Conservation (phyloP, 345 rosid genomes). For the Conringia planisiliqua region DNA sequence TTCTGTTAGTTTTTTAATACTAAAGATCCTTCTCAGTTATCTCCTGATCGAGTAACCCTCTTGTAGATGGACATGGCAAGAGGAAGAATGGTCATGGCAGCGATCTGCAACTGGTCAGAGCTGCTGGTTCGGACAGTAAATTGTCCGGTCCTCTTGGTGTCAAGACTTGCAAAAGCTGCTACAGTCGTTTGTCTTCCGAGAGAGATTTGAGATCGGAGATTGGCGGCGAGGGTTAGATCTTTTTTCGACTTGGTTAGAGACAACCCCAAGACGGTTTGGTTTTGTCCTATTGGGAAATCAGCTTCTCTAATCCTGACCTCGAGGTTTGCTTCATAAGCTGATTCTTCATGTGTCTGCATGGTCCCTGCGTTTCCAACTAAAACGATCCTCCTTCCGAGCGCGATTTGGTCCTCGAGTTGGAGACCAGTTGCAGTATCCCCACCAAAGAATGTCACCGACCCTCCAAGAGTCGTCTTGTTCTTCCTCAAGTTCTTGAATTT, state of each 20-base stretch:
- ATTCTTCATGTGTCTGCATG: constrained; percentile 54
- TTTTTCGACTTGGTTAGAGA: constrained; percentile 73
- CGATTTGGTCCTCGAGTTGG: constrained; percentile 65
- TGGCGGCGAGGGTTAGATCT: constrained; percentile 62
- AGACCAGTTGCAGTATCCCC: constrained; percentile 52
- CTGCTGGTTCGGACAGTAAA: constrained; percentile 56
- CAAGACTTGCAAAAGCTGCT: constrained; percentile 64
- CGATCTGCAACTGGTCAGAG: constrained; percentile 79
- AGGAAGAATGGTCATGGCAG: constrained; percentile 52
- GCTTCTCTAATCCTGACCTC: constrained; percentile 65
- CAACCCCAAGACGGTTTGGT: constrained; percentile 60
- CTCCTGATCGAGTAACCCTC: constrained; percentile 20
- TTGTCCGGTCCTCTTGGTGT: constrained; percentile 71
- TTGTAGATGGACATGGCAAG: constrained; percentile 55
- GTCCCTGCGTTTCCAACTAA: constrained; percentile 74
- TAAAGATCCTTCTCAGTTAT: neutral
- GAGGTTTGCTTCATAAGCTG: constrained; percentile 72
- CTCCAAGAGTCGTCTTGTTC: constrained; percentile 58
- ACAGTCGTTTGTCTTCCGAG: constrained; percentile 57
- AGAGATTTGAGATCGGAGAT: constrained; percentile 63
- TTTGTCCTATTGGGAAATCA: constrained; percentile 78
- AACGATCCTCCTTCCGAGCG: constrained; percentile 56
- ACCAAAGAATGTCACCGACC: constrained; percentile 55
- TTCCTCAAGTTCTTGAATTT: constrained; percentile 55
- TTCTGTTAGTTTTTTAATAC: too few relatives aligned